Evolutionary conservation across 202 grass and related monocot genomes (phyloP), one percentile per base, ranked within the genome.

Genomic region (Saccharum hybrid): DNA sequence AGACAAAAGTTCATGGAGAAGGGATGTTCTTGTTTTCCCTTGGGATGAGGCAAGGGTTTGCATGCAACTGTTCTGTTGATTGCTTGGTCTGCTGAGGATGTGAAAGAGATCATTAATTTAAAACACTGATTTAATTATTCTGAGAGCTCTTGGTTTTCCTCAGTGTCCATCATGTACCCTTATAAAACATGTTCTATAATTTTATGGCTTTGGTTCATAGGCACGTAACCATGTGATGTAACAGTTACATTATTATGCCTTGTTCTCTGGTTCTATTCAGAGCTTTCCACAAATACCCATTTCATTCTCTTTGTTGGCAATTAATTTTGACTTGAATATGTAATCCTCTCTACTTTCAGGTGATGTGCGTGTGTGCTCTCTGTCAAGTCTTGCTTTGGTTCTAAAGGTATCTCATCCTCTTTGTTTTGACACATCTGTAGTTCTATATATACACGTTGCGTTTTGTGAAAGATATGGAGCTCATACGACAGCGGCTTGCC

Each of bases 381-480:
- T 82, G 30, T 90, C 85, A 56, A 94, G 85, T 59, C 72, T 94
- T 85, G 21, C 83, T 11, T 86, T 97, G 57, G 84, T 84, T 81
- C 70, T 82, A 65, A 91, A 91, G 88, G 94, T 97, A 84, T 11
- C 40, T 2, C 69, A 38, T 67, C 56, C 63, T 74, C 56, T 68
- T 78, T 68, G 5, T 82, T 23, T 38, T 66, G 14, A 23, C 42
- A 21, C 10, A 78, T 9, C 13, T 11, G 8, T 33, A 61, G 57
- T 61, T 61, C 21, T n/a, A n/a, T n/a, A n/a, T 11, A 48, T 38
- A 38, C 31, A 46, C 7, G 8, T 30, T 61, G 33, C 38, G 7
- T 8, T 61, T 75, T 57, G 13, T 16, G 66, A 57, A 22, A 41
- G 42, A 14, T 76, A 6, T 16, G 22, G 64, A 72, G 48, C 37